Evolutionary conservation across 228 moss, liverwort and hornwort species (phyloP).

Genomic region (Sphagnum magellanicum): DNA sequence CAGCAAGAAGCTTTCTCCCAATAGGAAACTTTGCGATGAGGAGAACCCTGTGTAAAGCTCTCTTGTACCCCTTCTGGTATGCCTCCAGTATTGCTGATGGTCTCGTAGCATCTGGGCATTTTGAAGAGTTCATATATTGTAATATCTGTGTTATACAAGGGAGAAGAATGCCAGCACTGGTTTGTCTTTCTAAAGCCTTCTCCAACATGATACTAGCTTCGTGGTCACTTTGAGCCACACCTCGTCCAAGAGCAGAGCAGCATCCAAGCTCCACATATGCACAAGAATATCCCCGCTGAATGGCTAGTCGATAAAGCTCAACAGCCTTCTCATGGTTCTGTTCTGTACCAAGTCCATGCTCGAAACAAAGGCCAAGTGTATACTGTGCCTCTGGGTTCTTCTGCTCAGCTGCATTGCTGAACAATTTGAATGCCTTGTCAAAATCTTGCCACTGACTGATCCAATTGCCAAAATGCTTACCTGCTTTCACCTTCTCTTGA

Average conservation of each 20-base stretch:
- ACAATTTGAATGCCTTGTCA: conserved; percentile 34
- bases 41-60: conserved; percentile 13
- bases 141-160: conserved; percentile 24
- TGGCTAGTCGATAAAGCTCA: conserved; percentile 27
- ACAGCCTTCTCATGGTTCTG: conserved; percentile 21
- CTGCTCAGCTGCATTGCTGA: conserved; percentile 17
- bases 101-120: too few relatives aligned
- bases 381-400: conserved; percentile 32
- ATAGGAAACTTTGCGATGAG: conserved; percentile 21
- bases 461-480: conserved; percentile 38
- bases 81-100: conserved; percentile 1
- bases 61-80: conserved; percentile 10
- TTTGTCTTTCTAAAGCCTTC: conserved; percentile 21
- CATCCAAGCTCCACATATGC: conserved; percentile 28
- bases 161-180: conserved; percentile 14
- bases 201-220: conserved; percentile 15
- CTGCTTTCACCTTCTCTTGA: conserved; percentile 39
- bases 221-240: conserved; percentile 20
- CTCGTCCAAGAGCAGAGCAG: conserved; percentile 26
- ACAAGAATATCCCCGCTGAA: conserved; percentile 17
- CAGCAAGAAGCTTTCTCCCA: conserved; percentile 26
- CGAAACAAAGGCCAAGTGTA: conserved; percentile 37
- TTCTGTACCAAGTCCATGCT: conserved; percentile 31
- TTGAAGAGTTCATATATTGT: conserved; percentile 2
- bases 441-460: conserved; percentile 24